Conservation (phyloP, 371 early-diverging fungal species). For the Haplosporangium sp. region DNA sequence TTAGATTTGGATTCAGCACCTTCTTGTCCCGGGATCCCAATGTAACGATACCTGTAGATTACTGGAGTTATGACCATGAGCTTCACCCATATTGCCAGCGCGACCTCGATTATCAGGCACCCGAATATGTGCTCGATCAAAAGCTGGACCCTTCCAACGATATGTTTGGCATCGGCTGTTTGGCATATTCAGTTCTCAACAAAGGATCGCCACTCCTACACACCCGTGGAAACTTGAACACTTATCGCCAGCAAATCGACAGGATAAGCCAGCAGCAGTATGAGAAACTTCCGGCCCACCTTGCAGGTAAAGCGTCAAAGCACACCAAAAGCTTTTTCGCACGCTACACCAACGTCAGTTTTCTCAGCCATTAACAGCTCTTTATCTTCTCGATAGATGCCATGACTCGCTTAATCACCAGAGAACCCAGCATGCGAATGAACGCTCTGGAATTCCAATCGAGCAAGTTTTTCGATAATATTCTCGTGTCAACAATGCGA, state of each 20-base stretch:
- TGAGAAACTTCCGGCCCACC: conserved; percentile 63
- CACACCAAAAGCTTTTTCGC: neutral
- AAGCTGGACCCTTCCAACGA: conserved; percentile 70
- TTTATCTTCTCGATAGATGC: conserved; percentile 53
- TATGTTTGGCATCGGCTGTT: conserved; percentile 86
- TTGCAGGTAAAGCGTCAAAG: conserved; percentile 57
- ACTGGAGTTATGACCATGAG: conserved; percentile 68
- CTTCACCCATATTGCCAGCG: conserved; percentile 76
- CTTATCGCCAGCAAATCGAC: conserved; percentile 72
- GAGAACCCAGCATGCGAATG: conserved; percentile 70
- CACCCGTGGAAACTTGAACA: conserved; percentile 73
- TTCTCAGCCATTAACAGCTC: neutral
- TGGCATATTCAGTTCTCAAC: conserved; percentile 81
- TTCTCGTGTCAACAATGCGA: conserved; percentile 81
- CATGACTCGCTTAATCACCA: conserved; percentile 64
- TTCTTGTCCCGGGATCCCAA: conserved; percentile 64
- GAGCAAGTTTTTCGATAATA: conserved; percentile 81
- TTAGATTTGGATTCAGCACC: conserved; percentile 74
- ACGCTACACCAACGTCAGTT: neutral
- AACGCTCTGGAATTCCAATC: conserved; percentile 71
- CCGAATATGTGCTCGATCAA: conserved; percentile 78
- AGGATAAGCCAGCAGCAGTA: conserved; percentile 57
- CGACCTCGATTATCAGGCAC: conserved; percentile 82
- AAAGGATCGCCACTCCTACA: conserved; percentile 74
- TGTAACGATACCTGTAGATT: conserved; percentile 47